A percentile compares a stretch with the other conserved stretches of the same genome.
phyloP scores from a whole-genome alignment of 148 eudicot species.

The Silene conica region DNA sequence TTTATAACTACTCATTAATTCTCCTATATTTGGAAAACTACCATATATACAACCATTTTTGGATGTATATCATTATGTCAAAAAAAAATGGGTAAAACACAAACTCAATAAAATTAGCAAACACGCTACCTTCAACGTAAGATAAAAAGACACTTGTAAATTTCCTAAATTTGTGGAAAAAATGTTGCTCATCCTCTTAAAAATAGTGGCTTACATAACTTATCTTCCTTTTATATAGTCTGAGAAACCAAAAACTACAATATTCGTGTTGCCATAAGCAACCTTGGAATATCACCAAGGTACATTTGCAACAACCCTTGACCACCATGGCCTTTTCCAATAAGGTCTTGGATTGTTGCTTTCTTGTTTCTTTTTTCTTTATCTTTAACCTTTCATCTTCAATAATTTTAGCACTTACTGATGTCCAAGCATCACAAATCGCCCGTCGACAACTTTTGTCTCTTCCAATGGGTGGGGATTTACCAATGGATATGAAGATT shows the following conservation, averaged over 20 bases:
- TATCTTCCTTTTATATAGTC: neutral
- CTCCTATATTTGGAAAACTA: neutral
- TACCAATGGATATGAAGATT: neutral
- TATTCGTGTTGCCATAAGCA: conserved; percentile 11
- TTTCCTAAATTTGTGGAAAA: conserved; percentile 2
- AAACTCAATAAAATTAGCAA: neutral
- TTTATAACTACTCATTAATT: neutral
- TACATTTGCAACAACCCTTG: conserved; percentile 1
- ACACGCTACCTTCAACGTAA: neutral
- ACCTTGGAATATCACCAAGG: conserved; percentile 8
- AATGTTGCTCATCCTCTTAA: neutral
- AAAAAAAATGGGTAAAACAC: neutral
- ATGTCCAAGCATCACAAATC: conserved; percentile 2
- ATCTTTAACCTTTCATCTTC: neutral
- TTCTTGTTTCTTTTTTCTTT: neutral
- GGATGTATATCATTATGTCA: too few relatives aligned
- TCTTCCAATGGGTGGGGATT: neutral
- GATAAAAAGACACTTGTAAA: neutral
- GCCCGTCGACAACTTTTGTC: conserved; percentile 6
- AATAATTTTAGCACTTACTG: neutral
- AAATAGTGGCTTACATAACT: neutral
- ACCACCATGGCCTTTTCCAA: conserved; percentile 4
- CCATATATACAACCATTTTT: neutral
- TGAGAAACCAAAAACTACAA: neutral
- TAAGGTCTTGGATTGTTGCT: conserved; percentile 6